Conservation (phyloP, 306 rosid genomes). For the Mimosa pudica region DNA sequence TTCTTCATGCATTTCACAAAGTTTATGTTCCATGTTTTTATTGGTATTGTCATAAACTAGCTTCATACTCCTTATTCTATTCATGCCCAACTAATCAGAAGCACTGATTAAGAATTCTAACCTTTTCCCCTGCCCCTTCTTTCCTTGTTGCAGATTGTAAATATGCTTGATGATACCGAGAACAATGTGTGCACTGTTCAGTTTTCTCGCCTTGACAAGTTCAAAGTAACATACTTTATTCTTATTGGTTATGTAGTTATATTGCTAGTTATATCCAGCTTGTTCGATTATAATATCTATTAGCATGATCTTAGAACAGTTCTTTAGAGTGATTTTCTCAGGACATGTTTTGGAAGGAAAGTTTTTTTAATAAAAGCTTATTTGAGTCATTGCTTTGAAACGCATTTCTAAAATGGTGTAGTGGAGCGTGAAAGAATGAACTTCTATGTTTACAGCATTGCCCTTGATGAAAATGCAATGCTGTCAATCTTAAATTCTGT, state of each 20-base stretch:
- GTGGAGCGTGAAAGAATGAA: no score
- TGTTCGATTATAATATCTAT: no score
- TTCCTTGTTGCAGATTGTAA: conserved; percentile 64
- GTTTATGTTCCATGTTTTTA: neutral
- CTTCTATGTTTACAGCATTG: no score
- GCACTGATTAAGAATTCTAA: conserved; percentile 10
- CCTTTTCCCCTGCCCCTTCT: neutral
- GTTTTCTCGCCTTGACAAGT: conserved; percentile 74
- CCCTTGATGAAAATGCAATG: no score
- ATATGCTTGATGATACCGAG: conserved; percentile 73
- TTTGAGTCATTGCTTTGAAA: no score
- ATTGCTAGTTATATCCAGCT: no score
- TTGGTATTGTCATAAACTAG: conserved; percentile 20
- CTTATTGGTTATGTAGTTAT: neutral
- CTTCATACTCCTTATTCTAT: neutral
- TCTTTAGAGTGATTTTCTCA: no score
- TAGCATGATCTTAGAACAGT: no score
- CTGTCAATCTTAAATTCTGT: no score
- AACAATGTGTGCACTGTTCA: conserved; percentile 65
- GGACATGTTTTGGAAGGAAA: no score
- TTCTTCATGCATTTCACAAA: conserved; percentile 22
- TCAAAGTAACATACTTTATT: conserved; percentile 54
- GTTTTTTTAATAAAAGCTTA: no score
- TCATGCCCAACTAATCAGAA: neutral
- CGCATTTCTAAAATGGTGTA: no score